These are phyloP conservation scores for Cystobasidium ongulense DNA, from an alignment of 768 basidiomycete genomes.

Conservation along the genomic window DNA sequence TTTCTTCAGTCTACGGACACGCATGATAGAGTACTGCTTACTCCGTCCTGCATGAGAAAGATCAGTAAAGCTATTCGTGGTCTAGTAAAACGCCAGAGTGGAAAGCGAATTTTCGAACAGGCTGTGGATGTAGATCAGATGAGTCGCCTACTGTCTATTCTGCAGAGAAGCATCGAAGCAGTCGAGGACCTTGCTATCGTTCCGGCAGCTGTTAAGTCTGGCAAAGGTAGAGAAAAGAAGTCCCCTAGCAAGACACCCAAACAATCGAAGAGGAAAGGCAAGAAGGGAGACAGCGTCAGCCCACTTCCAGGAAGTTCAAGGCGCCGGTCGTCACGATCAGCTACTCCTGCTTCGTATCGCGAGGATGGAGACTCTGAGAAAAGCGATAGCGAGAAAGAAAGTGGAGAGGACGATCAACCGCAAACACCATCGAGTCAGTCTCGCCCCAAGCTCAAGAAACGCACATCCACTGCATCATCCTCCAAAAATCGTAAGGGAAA, in stretches of 20 bases:
- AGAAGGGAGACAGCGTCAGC: conserved; percentile 13
- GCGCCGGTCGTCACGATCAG: conserved; percentile 48
- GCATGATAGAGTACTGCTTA: background rate
- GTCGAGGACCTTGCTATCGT: conserved; percentile 73
- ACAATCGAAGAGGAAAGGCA: conserved; percentile 1
- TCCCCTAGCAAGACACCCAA: conserved; percentile 19
- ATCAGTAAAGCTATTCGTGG: background rate
- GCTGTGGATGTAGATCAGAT: conserved; percentile 44
- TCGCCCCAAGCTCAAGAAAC: background rate
- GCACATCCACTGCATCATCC: background rate
- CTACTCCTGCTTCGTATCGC: conserved; percentile 42
- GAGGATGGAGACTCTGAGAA: conserved; percentile 11
- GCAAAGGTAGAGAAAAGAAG: conserved; percentile 46
- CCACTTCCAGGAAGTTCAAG: conserved; percentile 40
- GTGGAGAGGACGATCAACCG: background rate
- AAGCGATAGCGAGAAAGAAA: conserved; percentile 8
- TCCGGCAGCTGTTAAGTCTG: conserved; percentile 41
- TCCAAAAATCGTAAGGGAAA: background rate
- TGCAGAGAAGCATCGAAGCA: conserved; percentile 68
- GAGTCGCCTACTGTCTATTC: conserved; percentile 61
- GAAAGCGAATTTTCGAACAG: background rate
- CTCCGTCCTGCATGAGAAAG: background rate
- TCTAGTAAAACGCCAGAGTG: background rate
- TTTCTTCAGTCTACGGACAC: background rate
- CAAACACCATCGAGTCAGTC: background rate